Percentiles rank a stretch among this genome's conserved stretches.
phyloP scores from a whole-genome alignment of 2,329 filamentous ascomycete genomes.

The Didymellaceae sp. region DNA sequence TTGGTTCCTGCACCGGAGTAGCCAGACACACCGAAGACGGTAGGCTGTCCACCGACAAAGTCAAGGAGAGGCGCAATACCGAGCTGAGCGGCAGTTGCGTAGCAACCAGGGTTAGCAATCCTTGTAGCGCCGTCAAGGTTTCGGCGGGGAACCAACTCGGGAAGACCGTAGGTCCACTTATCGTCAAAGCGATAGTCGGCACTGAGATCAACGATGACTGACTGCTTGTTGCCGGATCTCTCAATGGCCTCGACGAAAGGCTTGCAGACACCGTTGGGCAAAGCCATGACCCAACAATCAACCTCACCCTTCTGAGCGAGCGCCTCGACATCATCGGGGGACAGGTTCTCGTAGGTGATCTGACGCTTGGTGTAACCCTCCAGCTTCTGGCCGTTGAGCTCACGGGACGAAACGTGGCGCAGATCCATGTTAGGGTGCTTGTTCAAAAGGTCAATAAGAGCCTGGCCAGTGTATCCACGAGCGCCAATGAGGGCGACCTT shows the following conservation, averaged over 20 bases:
- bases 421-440: slow-evolving; percentile 89
- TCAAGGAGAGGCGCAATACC: slow-evolving; percentile 83
- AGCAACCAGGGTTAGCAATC: slow-evolving; percentile 94
- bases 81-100: slow-evolving; percentile 90
- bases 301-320: slow-evolving; percentile 86
- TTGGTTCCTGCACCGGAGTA: slow-evolving; percentile 97
- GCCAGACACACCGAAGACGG: slow-evolving; percentile 87
- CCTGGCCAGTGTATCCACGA: slow-evolving; percentile 92
- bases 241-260: slow-evolving; percentile 91
- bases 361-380: slow-evolving; percentile 90
- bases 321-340: slow-evolving; percentile 81
- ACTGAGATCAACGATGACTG: slow-evolving; percentile 90
- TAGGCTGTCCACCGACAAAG: slow-evolving; percentile 78
- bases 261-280: slow-evolving; percentile 93
- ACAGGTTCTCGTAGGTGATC: slow-evolving; percentile 90
- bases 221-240: slow-evolving; percentile 67
- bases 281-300: slow-evolving; percentile 97
- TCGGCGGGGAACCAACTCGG: slow-evolving; percentile 79
- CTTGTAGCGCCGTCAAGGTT: slow-evolving; percentile 79
- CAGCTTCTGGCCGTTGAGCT: slow-evolving; percentile 84
- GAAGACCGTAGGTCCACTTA: slow-evolving; percentile 87
- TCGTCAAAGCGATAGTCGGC: slow-evolving; percentile 92
- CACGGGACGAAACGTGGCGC: slow-evolving; percentile 88
- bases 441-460: slow-evolving; percentile 86
- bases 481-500: slow-evolving; percentile 88